Evolutionary conservation across 2,329 filamentous ascomycete species (phyloP), one percentile per base, ranked within the genome.

Genomic region (Elsinoe arachidis): DNA sequence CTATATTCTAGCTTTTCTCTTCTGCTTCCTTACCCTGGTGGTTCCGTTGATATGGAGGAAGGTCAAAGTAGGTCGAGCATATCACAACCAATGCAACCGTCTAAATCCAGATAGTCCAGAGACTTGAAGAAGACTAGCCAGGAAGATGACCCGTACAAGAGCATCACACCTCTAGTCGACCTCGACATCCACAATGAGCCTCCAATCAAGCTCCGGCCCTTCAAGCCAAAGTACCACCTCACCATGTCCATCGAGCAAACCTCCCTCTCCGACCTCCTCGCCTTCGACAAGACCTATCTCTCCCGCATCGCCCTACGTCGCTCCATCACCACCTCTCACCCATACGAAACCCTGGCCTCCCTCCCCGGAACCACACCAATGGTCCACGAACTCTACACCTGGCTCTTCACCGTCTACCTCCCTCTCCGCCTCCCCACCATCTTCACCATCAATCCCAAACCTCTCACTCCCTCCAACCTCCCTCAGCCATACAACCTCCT

Each of bases 181-280:
- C 81, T 84, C 61, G 68, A 80, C 59, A 79, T 79, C 74, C 64
- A 72, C 54, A 72, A 68, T 0, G 77, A 75, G 33, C 72, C 78
- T 57, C 82, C 80, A 0, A 64, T 81, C 37, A 75, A 79, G 58
- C 65, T 82, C 10, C 73, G 82, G 12, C 78, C 80, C 0, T 83
- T 83, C 68, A 83, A 81, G 66, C 76, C 80, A 4, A 82, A 78
- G 62, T 85, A 81, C 64, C 77, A 84, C 64, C 67, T 85, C 53
- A 84, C 82, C 5, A 85, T 85, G 82, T 79, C 74, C 3, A 72
- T 84, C 21, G 75, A 81, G 63, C 79, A 72, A 44, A 73, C 76
- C 12, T 65, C 75, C 7, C 66, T 79, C 0, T 80, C 78, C n/a
- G 75, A 81, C 9, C 73, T 85, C 14, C 69, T 85, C 37, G 73